Evolutionary conservation across 228 moss, liverwort and hornwort species (phyloP), one percentile per base, ranked within the genome.

Genomic region (Sphagnum magellanicum): DNA sequence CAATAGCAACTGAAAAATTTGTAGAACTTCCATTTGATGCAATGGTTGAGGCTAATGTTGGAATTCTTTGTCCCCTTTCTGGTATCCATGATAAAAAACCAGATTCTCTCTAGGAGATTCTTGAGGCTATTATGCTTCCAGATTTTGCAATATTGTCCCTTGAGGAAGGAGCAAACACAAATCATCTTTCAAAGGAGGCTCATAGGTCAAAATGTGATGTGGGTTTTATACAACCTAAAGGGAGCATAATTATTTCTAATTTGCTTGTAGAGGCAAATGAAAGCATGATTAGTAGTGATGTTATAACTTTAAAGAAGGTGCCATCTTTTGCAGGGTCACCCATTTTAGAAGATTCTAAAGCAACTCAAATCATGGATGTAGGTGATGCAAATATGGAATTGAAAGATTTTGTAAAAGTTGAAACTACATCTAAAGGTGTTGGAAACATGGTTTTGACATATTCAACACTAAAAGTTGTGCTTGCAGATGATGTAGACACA

Each of bases 41-140:
- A 0, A 57, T 85, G 50, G 74, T 80, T 62, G 88, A 79, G 67
- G 80, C 66, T 6, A 32, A 32, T 32, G 32, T 32, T 32, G 76
- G 75, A 16, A 76, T 66, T 69, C 75, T 67, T 58, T 84, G 82
- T 49, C 65, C 77, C 49, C 77, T 69, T 4, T 73, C 72, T 11
- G 73, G 66, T 49, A 68, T 67, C 59, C 83, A 79, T 47, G 77
- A 78, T 60, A 78, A 60, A 57, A 61, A 85, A 69, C 80, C 83
- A 50, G 83, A 87, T 74, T 85, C 78, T 67, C 75, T 81, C 70
- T 79, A 70, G 80, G 83, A 78, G 77, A 87, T 87, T 59, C 67
- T 87, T 6, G 87, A 83, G 67, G 81, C 81, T 47, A 81, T 84
- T 9, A 84, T 83, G 50, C 75, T 83, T 50, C 74, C 81, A 49